Percentiles rank a stretch among this genome's conserved stretches.
Conservation (phyloP, 73 alveolate genomes). For the Urostyla sp. region DNA sequence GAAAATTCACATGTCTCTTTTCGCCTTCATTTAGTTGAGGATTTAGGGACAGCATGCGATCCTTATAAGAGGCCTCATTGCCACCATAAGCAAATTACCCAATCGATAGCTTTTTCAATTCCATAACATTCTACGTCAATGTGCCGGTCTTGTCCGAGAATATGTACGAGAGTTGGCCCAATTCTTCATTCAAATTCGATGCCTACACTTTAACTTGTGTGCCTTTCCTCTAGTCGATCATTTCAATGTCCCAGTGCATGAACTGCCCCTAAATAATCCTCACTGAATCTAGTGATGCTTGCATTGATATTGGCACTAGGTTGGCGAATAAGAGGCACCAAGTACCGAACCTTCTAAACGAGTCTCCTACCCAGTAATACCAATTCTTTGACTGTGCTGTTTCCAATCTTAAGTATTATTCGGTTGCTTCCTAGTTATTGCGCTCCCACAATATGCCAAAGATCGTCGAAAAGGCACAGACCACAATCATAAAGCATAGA, state of each 20-base stretch:
- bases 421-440: background rate
- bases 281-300: conserved; percentile 73
- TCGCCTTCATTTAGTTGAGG: background rate
- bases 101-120: conserved; percentile 73
- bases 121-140: conserved; percentile 92
- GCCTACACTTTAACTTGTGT: conserved; percentile 68
- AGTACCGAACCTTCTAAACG: conserved; percentile 85
- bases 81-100: conserved; percentile 71
- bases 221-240: conserved; percentile 49
- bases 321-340: conserved; percentile 86
- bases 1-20: conserved; percentile 32
- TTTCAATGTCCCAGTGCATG: conserved; percentile 55
- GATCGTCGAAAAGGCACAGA: conserved; percentile 56
- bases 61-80: conserved; percentile 8
- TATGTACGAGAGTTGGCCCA: conserved; percentile 87
- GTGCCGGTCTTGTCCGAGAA: conserved; percentile 96
- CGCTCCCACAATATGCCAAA: conserved; percentile 66
- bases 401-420: background rate
- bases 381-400: background rate
- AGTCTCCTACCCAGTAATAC: conserved; percentile 43
- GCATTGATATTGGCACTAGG: conserved; percentile 76
- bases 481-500: conserved; percentile 51
- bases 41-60: too few species aligned
- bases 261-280: conserved; percentile 68
- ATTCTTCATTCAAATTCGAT: conserved; percentile 88